These are phyloP conservation scores for Cystobasidium slooffiae DNA, from an alignment of 1,284 basidiomycete species.

Conservation along the genomic window DNA sequence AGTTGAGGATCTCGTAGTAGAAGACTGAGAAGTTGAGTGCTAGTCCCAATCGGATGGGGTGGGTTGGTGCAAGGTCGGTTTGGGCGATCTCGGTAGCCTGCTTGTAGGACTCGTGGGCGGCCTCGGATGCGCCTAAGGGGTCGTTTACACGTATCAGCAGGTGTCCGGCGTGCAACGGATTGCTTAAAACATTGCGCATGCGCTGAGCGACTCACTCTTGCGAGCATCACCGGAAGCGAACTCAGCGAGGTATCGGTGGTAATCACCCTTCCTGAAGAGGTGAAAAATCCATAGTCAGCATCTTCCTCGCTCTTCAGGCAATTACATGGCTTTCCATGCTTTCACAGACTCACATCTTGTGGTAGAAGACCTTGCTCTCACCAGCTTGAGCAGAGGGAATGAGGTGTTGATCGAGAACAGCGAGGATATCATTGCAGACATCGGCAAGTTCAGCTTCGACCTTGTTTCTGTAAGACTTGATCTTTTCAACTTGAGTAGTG, in stretches of 20 bases:
- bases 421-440: constrained; percentile 99
- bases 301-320: background rate
- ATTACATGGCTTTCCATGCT: constrained; percentile 25
- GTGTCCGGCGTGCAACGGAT: background rate
- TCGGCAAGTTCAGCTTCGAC: constrained; percentile 97
- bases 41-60: constrained; percentile 98
- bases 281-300: constrained; percentile 10
- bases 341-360: constrained; percentile 82
- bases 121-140: constrained; percentile 80
- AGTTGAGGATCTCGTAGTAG: constrained; percentile 99
- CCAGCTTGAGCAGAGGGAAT: constrained; percentile 97
- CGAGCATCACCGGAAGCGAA: constrained; percentile 99
- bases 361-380: constrained; percentile 99
- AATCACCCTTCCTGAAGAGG: constrained; percentile 92
- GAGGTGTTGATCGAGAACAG: constrained; percentile 98
- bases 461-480: constrained; percentile 97
- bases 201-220: constrained; percentile 65
- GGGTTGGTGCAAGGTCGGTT: constrained; percentile 95
- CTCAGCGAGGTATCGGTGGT: constrained; percentile 99
- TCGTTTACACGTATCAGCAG: background rate
- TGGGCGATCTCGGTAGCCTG: constrained; percentile 92
- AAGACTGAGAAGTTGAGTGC: constrained; percentile 99
- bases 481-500: constrained; percentile 95
- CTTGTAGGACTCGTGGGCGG: constrained; percentile 99
- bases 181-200: background rate